phyloP scores from a whole-genome alignment of 768 basidiomycete genomes.

The Tulasnella calospora region DNA sequence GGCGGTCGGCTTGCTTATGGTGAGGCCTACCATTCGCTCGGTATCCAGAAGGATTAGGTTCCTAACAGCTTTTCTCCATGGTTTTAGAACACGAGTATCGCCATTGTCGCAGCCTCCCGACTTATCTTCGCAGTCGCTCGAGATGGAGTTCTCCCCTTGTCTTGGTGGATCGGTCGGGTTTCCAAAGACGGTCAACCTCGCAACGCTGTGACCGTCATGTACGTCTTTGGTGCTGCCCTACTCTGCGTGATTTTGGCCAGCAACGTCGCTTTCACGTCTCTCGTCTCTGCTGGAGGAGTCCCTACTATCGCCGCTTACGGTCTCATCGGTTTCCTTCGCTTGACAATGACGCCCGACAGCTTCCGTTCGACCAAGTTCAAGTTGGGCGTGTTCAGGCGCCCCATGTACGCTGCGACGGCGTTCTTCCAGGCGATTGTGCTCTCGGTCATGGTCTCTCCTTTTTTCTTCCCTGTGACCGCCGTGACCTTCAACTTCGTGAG shows the following conservation, averaged over 20 bases:
- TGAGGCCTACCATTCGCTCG: conserved; percentile 37
- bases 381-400: conserved; percentile 59
- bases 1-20: conserved; percentile 75
- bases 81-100: conserved; percentile 75
- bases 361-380: conserved; percentile 72
- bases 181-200: conserved; percentile 66
- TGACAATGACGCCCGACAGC: conserved; percentile 69
- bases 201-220: conserved; percentile 85
- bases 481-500: conserved; percentile 81
- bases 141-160: conserved; percentile 83
- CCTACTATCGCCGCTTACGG: conserved; percentile 88
- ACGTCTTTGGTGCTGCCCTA: conserved; percentile 63
- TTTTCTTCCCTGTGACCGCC: conserved; percentile 75
- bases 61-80: conserved; percentile 34
- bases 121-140: conserved; percentile 91
- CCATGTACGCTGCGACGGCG: conserved; percentile 63
- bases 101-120: conserved; percentile 82
- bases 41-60: background rate
- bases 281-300: conserved; percentile 78
- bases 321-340: conserved; percentile 67
- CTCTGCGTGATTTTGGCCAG: conserved; percentile 85
- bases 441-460: conserved; percentile 78
- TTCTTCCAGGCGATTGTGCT: conserved; percentile 73
- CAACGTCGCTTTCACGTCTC: conserved; percentile 85
- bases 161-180: conserved; percentile 75